These are phyloP conservation scores for Penicillium palitans DNA, from an alignment of 2,329 filamentous ascomycete species.

Conservation along the genomic window DNA sequence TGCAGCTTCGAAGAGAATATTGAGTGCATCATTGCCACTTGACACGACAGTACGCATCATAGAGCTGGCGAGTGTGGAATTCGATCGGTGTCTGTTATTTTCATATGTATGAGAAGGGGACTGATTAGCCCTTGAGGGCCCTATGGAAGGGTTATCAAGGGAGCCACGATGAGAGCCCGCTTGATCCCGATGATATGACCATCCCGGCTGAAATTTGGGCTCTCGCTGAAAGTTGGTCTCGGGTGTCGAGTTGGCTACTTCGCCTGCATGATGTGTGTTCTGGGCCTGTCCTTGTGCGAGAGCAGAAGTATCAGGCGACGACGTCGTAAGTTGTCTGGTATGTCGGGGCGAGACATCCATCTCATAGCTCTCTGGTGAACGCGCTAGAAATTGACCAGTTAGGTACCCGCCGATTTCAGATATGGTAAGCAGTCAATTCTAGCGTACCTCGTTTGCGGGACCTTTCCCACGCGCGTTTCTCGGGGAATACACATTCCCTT, in stretches of 20 bases:
- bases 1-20: conserved; percentile 55
- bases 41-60: conserved; percentile 52
- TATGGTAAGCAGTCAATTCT: neutral
- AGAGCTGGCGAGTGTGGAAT: conserved; percentile 35
- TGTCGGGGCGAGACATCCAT: conserved; percentile 9
- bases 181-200: conserved; percentile 4
- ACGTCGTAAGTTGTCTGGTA: neutral
- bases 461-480: conserved; percentile 45
- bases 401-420: conserved; percentile 6
- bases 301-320: neutral
- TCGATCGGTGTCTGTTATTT: conserved; percentile 29
- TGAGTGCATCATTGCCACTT: conserved; percentile 55
- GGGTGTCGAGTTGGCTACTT: neutral
- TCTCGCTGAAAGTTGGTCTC: neutral
- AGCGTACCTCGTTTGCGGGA: conserved; percentile 37
- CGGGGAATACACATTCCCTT: conserved; percentile 51
- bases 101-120: conserved; percentile 16
- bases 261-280: neutral
- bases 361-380: conserved; percentile 16
- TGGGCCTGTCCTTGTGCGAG: neutral
- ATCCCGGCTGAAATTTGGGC: neutral
- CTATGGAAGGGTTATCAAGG: neutral
- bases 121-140: neutral
- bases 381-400: conserved; percentile 16
- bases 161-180: conserved; percentile 16